These are phyloP conservation scores for Scheffersomyces cryptocercus DNA, from an alignment of 1,139 yeast genomes.

Conservation along the genomic window DNA sequence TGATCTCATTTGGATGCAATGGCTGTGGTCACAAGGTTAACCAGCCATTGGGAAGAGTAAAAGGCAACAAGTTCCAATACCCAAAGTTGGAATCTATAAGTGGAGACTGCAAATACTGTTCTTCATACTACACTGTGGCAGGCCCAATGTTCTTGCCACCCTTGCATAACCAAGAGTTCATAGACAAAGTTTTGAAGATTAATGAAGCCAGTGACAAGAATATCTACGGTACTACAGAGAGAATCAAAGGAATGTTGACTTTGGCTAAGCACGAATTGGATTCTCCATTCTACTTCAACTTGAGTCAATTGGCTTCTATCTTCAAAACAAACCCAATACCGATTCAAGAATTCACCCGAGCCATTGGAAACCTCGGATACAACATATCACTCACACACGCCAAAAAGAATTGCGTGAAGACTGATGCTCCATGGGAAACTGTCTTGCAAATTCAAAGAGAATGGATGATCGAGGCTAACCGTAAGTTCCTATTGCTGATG, in stretches of 20 bases:
- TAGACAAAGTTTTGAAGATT: constrained; percentile 60
- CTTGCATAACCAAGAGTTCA: constrained; percentile 67
- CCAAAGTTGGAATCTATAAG: constrained; percentile 24
- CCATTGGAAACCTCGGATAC: constrained; percentile 84
- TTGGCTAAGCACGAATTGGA: constrained; percentile 71
- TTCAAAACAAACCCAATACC: constrained; percentile 86
- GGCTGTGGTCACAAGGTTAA: constrained; percentile 77
- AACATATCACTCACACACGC: constrained; percentile 87
- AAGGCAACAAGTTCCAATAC: constrained; percentile 38
- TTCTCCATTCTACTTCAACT: constrained; percentile 78
- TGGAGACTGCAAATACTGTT: constrained; percentile 64
- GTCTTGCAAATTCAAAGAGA: constrained; percentile 72
- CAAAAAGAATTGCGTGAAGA: constrained; percentile 79
- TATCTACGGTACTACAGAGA: constrained; percentile 72
- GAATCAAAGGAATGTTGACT: constrained; percentile 91
- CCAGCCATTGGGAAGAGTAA: constrained; percentile 73
- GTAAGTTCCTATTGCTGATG: constrained; percentile 20
- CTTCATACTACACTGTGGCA: constrained; percentile 67
- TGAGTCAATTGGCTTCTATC: constrained; percentile 72
- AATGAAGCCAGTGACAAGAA: constrained; percentile 50
- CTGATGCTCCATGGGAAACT: constrained; percentile 82
- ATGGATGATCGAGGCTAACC: constrained; percentile 56
- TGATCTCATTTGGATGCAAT: constrained; percentile 79
- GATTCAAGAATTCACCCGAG: constrained; percentile 67
- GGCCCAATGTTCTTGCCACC: constrained; percentile 97